These are phyloP conservation scores for Astrephomene gubernaculifera DNA, from an alignment of 139 green algal species.

Conservation along the genomic window DNA sequence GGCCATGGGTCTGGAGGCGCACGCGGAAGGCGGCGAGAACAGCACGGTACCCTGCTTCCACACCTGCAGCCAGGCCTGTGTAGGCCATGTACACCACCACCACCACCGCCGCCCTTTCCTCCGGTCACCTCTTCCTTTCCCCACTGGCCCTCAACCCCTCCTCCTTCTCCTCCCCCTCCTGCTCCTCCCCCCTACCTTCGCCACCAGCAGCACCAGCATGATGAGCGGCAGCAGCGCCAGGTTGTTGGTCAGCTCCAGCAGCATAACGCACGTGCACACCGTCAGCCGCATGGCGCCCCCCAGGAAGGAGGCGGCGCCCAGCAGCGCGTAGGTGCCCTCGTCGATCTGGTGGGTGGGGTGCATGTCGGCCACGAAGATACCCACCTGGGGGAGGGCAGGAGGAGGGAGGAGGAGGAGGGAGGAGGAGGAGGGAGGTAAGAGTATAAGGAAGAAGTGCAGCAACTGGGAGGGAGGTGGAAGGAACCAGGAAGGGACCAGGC, in stretches of 20 bases:
- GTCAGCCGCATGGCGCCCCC: slow-evolving; percentile 59
- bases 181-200: slow-evolving; percentile 67
- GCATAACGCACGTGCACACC: slow-evolving; percentile 75
- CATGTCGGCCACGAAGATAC: slow-evolving; percentile 80
- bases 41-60: too few relatives aligned
- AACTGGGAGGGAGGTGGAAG: background rate
- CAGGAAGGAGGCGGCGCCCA: slow-evolving; percentile 55
- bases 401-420: background rate
- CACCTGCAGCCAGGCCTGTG: too few relatives aligned
- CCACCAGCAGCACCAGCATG: slow-evolving; percentile 90
- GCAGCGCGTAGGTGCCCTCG: slow-evolving; percentile 64
- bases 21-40: too few relatives aligned
- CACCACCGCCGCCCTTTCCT: too few relatives aligned
- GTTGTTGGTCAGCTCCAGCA: slow-evolving; percentile 91
- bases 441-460: background rate
- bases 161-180: background rate
- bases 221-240: slow-evolving; percentile 88
- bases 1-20: too few relatives aligned
- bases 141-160: too few relatives aligned
- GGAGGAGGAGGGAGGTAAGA: background rate
- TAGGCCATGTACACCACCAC: too few relatives aligned
- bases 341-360: slow-evolving; percentile 58
- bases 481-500: too few relatives aligned
- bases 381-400: slow-evolving; percentile 40
- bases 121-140: too few relatives aligned